Percentiles rank a stretch among this genome's conserved stretches.
Conservation (phyloP, 805 yeast species). For the Starmerella lactis-condensi region DNA sequence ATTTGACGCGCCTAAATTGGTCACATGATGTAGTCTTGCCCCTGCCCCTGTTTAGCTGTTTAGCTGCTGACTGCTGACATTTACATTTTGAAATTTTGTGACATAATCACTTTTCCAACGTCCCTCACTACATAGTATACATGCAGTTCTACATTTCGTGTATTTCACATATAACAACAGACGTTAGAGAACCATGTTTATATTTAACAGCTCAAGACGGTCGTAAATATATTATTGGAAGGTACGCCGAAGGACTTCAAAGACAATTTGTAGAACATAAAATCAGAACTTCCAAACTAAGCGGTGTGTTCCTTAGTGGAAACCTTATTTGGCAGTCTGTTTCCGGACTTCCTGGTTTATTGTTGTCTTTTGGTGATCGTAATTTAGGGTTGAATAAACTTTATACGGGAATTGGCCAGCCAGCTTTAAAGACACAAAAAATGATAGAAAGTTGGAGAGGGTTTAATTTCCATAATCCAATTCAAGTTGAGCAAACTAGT, state of each 20-base stretch:
- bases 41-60: too few relatives aligned
- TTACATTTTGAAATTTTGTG: too few relatives aligned
- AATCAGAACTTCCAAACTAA: conserved; percentile 37
- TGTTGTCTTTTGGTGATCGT: conserved; percentile 55
- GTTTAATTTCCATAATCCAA: conserved; percentile 53
- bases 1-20: too few relatives aligned
- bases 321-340: conserved; percentile 54
- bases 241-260: conserved; percentile 73
- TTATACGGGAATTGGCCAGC: conserved; percentile 24
- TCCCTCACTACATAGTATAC: too few relatives aligned
- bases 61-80: too few relatives aligned
- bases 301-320: conserved; percentile 63
- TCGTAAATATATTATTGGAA: conserved; percentile 50
- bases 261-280: conserved; percentile 47
- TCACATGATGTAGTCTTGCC: too few relatives aligned
- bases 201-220: conserved; percentile 33
- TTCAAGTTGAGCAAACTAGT: conserved; percentile 30
- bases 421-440: conserved; percentile 28
- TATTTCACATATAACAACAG: conserved; percentile 29
- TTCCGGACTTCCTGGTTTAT: conserved; percentile 84
- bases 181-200: conserved; percentile 32
- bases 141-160: conserved; percentile 20
- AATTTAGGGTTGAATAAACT: conserved; percentile 2
- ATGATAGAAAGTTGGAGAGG: conserved; percentile 67
- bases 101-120: too few relatives aligned